Conservation (phyloP, 2,329 filamentous ascomycete genomes). For the Colletotrichum lini region DNA sequence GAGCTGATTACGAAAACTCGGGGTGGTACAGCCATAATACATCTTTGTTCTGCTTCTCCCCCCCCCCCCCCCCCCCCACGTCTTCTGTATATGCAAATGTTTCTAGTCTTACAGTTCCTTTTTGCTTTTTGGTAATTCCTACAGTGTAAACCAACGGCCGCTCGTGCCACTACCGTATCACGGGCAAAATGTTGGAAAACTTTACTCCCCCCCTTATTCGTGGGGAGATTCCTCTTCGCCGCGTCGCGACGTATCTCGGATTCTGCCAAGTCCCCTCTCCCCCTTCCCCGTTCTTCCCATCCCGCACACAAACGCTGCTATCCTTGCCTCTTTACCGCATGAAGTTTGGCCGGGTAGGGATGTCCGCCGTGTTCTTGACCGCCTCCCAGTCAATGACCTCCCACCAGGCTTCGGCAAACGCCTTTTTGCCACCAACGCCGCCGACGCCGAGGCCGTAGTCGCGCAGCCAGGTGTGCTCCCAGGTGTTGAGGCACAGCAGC, state of each 20-base stretch:
- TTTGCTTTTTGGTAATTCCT: slow-evolving; percentile 35
- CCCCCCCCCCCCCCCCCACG: no score
- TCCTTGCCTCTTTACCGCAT: slow-evolving; percentile 1
- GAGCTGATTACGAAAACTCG: slow-evolving; percentile 6
- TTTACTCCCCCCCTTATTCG: neutral
- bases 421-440: slow-evolving; percentile 80
- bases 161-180: neutral
- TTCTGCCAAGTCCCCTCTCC: neutral
- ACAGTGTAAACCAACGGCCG: slow-evolving; percentile 8
- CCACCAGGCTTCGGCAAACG: slow-evolving; percentile 90
- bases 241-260: neutral
- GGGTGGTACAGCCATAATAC: slow-evolving; percentile 40
- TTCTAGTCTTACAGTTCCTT: slow-evolving; percentile 41
- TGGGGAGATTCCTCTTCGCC: neutral
- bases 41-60: slow-evolving; percentile 7
- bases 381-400: slow-evolving; percentile 85
- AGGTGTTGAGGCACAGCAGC: slow-evolving; percentile 92
- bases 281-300: neutral
- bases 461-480: slow-evolving; percentile 92
- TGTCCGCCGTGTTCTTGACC: slow-evolving; percentile 64
- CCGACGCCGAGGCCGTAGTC: slow-evolving; percentile 77
- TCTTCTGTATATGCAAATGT: slow-evolving; percentile 37
- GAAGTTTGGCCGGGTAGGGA: slow-evolving; percentile 32
- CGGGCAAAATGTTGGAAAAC: neutral
- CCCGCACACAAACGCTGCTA: no score